Evolutionary conservation across 2,329 filamentous ascomycete species (phyloP), one percentile per base, ranked within the genome.

Genomic region (Ceratocystis smalleyi): DNA sequence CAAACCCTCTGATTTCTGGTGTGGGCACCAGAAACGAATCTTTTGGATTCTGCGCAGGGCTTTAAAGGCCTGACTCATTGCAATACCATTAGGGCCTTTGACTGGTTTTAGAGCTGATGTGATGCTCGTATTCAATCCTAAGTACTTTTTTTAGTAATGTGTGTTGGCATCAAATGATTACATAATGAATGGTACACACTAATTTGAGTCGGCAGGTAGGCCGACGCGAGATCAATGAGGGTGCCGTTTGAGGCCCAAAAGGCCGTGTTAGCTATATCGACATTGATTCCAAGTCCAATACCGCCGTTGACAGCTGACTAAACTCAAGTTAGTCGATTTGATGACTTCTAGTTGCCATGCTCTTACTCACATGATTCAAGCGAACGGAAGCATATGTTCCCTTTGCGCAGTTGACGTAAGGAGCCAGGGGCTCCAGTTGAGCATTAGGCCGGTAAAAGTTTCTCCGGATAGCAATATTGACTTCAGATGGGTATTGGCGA

Each of bases 191-290:
- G 27, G n/a, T 57, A 57, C 54, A 57, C 8, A 57, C 54, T 57
- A 17, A 35, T 8, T 32, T 57, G 54, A 1, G 54, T 35, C 1
- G 54, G 17, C 1, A 57, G 2, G 19, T 57, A 51, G 1, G 45
- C 27, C 17, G 61, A 59, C 17, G 17, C 65, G 1, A 81, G 65
- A 2, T 74, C 69, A 19, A 76, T 74, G 3, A 82, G 62, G 0
- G 70, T 71, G 57, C 76, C 73, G 1, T 71, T 68, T 0, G 71
- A 73, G 0, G 74, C 79, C 87, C 89, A 97, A 76, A 99, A 99
- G 12, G 88, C 88, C 0, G 89, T 88, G 71, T 97, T 96, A 65
- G 91, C 87, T 35, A 96, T 87, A 70, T 99, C 92, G 10, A 95
- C 84, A 69, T 96, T 97, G 71, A 99, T 77, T 0, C 88, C 83